Conservation (phyloP, 2,329 filamentous ascomycete genomes). For the Ceratocystis cubensis region DNA sequence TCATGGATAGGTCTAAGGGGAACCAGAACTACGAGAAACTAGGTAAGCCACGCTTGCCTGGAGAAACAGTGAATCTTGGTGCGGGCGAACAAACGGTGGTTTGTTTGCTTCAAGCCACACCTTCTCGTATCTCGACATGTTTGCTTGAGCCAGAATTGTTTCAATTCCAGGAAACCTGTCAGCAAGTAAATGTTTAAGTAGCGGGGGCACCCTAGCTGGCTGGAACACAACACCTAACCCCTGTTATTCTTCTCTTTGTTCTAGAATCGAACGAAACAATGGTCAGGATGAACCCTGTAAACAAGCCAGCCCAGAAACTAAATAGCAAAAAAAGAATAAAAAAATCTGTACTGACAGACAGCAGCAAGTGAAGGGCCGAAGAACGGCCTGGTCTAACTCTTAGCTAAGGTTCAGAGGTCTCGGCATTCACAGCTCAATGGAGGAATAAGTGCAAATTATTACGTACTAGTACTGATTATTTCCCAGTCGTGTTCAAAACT, state of each 20-base stretch:
- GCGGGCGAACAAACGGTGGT: not conserved
- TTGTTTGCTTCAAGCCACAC: not conserved
- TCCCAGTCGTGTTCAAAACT: not conserved
- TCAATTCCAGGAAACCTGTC: not conserved
- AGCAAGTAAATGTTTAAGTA: not conserved
- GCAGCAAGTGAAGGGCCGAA: not conserved
- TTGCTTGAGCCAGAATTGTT: not conserved
- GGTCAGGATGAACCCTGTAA: not conserved
- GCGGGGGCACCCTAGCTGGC: not conserved
- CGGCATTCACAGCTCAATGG: not conserved
- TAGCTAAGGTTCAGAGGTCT: not conserved
- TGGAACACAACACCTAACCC: not conserved
- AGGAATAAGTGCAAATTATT: not conserved
- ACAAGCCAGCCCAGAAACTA: not conserved
- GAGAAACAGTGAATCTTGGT: not conserved
- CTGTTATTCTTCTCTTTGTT: not conserved
- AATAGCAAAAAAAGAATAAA: not conserved
- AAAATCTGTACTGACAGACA: not conserved
- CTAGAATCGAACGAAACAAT: constrained; percentile 4
- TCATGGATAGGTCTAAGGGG: not conserved
- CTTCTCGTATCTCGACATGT: not conserved
- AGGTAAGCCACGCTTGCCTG: not conserved
- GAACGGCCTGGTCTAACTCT: not conserved
- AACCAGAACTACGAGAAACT: not conserved
- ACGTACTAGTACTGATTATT: not conserved